Evolutionary conservation across 2,329 filamentous ascomycete species (phyloP).

Genomic region (Neodidymelliopsis sp.): DNA sequence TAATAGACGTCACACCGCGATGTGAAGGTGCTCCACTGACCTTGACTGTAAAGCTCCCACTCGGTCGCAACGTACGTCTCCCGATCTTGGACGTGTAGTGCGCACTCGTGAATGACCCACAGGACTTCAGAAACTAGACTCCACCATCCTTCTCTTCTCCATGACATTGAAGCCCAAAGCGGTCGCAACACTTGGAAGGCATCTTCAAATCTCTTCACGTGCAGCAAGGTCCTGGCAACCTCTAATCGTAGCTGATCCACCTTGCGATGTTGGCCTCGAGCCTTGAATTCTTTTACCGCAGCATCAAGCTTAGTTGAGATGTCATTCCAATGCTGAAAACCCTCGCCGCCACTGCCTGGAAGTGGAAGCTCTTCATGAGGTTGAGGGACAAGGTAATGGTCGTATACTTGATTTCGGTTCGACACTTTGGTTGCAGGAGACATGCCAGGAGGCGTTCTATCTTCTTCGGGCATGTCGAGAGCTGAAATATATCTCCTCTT

Average conservation of each 20-base stretch:
- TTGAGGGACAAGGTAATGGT: conserved; percentile 67
- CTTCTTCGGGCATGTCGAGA: conserved; percentile 65
- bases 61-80: conserved; percentile 61
- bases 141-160: conserved; percentile 69
- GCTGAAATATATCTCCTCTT: conserved; percentile 60
- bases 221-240: conserved; percentile 62
- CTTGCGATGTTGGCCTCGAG: conserved; percentile 61
- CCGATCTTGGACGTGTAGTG: conserved; percentile 53
- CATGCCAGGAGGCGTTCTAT: conserved; percentile 62
- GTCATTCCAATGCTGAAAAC: conserved; percentile 61
- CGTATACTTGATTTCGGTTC: conserved; percentile 62
- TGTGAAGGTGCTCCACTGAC: conserved; percentile 22
- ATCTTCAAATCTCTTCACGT: conserved; percentile 57
- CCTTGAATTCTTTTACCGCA: conserved; percentile 60
- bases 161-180: conserved; percentile 64
- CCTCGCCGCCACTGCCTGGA: conserved; percentile 46
- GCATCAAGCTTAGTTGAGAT: conserved; percentile 58
- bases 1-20: conserved; percentile 3
- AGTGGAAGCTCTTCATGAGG: conserved; percentile 63
- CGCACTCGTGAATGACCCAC: conserved; percentile 63
- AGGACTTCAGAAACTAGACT: conserved; percentile 61
- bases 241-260: conserved; percentile 63
- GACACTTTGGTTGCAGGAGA: conserved; percentile 64
- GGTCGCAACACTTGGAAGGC: conserved; percentile 60
- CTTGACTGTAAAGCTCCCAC: conserved; percentile 61